Percentiles rank a stretch among this genome's conserved stretches.
These are phyloP conservation scores for Thielaviopsis cerberus DNA, from an alignment of 2,329 filamentous ascomycete species.

Conservation along the genomic window DNA sequence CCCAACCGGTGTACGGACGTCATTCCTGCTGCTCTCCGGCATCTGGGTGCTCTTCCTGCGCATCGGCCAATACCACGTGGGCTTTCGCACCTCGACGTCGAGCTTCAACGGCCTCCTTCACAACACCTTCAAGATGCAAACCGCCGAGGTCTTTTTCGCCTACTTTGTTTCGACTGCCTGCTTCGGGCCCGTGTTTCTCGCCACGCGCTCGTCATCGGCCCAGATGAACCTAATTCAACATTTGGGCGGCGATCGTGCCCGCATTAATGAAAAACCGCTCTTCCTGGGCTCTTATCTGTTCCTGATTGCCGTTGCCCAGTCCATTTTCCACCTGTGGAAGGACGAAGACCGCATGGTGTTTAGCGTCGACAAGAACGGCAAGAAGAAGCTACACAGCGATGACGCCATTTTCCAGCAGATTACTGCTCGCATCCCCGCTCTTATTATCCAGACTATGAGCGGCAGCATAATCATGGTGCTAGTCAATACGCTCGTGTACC, in stretches of 20 bases:
- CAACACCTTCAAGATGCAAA: constrained; percentile 38
- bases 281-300: constrained; percentile 57
- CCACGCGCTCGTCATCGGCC: constrained; percentile 39
- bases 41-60: constrained; percentile 69
- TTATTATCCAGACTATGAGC: constrained; percentile 18
- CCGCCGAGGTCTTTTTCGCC: constrained; percentile 52
- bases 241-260: constrained; percentile 50
- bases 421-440: constrained; percentile 1
- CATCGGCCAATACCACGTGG: constrained; percentile 65
- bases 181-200: constrained; percentile 68
- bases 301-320: constrained; percentile 51
- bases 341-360: constrained; percentile 52
- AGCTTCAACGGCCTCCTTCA: constrained; percentile 44
- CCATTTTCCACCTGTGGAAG: constrained; percentile 46
- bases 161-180: constrained; percentile 62
- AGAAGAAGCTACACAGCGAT: constrained; percentile 1
- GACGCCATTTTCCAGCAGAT: constrained; percentile 10
- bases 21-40: constrained; percentile 57
- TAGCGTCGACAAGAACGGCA: constrained; percentile 15
- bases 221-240: constrained; percentile 58
- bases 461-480: constrained; percentile 24
- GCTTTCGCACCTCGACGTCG: constrained; percentile 51
- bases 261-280: constrained; percentile 71
- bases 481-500: constrained; percentile 40
- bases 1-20: constrained; percentile 51